Base-by-base conservation (phyloP, 2,329 filamentous ascomycete species). In the Metarhizium anisopliae region DNA sequence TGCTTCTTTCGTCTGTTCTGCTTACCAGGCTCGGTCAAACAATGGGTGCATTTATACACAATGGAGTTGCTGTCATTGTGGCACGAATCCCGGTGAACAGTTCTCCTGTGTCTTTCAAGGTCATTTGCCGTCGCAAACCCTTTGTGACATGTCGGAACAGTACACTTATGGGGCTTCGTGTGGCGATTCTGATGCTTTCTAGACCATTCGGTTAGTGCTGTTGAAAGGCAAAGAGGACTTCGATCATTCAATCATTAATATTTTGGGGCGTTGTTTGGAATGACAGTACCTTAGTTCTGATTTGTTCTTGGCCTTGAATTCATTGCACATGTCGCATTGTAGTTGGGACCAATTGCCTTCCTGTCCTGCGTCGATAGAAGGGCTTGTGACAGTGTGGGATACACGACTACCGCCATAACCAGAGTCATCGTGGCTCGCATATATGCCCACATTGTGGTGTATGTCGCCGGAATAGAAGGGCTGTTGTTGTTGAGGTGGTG, bases 51-150 rank as follows among this genome's bases (percentile, higher is more conserved):
- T 65, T 56, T 8, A 40, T 58, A 50, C 67, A 51, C 35, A 13
- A 25, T 30, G 5, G 50, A 36, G 20, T 51, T 53, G 4, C 61
- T 61, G 2, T 60, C 63, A 20, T 61, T 56, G 4, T 59, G 59
- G 7, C 58, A 54, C 10, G 74, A 59, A 76, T 84, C 57, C 70
- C 73, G 63, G 66, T 96, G 91, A 6, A 88, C 84, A 58, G 84
- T 87, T 64, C 82, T 84, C 62, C 80, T 83, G 67, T 96, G 92
- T 53, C 92, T 79, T n/a, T 86, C 81, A 13, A 93, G 81, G 63
- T 96, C 92, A 66, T 95, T 95, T 18, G 74, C 70, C 0, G 90
- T 95, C 18, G 86, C 85, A 63, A 95, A 96, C 0, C 89, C 90
- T 59, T 82, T 76, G 5, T 68, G 72, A 18, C 84, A 77, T 30